phyloP scores from a whole-genome alignment of 495 filamentous ascomycete genomes.

The Podospora australis region DNA sequence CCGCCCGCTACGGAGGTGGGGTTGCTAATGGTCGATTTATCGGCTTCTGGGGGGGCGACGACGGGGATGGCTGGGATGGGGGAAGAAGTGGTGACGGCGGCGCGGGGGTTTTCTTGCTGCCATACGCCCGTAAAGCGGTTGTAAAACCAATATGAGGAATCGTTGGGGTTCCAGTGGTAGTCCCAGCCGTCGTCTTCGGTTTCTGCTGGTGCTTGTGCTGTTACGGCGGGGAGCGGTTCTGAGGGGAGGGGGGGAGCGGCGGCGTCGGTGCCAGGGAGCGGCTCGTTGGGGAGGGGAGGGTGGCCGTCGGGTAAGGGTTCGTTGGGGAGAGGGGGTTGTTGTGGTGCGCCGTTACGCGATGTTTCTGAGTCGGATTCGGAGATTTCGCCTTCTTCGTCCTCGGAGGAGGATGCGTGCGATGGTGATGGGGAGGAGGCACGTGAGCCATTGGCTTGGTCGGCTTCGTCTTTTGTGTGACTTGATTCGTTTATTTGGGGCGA shows the following conservation, averaged over 20 bases:
- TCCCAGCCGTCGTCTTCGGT: constrained; percentile 79
- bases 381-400: constrained; percentile 13
- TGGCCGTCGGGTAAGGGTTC: background rate
- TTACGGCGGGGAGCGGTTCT: constrained; percentile 31
- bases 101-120: constrained; percentile 87
- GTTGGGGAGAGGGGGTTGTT: background rate
- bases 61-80: constrained; percentile 23
- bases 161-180: constrained; percentile 68
- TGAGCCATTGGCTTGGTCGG: background rate
- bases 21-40: constrained; percentile 20
- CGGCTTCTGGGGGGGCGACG: constrained; percentile 21
- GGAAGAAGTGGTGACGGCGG: constrained; percentile 41
- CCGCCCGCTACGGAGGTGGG: constrained; percentile 48
- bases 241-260: constrained; percentile 32
- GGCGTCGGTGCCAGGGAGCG: constrained; percentile 5
- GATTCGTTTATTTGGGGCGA: background rate
- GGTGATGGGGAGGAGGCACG: constrained; percentile 1
- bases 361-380: constrained; percentile 7
- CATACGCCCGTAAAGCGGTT: constrained; percentile 71
- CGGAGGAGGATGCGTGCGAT: background rate
- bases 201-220: background rate
- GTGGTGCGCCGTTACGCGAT: background rate
- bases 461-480: too few relatives aligned
- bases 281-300: constrained; percentile 10
- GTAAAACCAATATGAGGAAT: constrained; percentile 79